Base-by-base conservation (phyloP, 305 asterid genomes). In the Fraxinus baroniana region DNA sequence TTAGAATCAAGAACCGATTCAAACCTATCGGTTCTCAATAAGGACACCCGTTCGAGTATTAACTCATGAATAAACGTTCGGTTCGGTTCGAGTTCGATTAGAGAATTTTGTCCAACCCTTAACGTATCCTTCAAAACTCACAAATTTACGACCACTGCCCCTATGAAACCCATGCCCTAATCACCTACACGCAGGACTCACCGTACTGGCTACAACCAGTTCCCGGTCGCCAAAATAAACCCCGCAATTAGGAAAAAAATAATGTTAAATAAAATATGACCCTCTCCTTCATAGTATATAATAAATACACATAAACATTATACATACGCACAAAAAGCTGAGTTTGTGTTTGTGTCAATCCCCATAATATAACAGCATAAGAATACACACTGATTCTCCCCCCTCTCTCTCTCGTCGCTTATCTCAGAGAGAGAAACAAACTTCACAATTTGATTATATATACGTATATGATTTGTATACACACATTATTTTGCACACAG, bases 401-500 rank as follows among this genome's bases (percentile, higher is more conserved):
- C 79, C 83, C 49, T 80, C 78, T 73, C 70, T 49, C 72, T 82
- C 30, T 41, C 12, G 46, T 44, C 81, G 41, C 76, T 70, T 28
- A 28, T 70, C 41, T 30, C 35, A 55, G 24, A 7, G 71, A 3
- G 72, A 71, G 41, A 71, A 32, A 15, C 13, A 71, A 71, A 83
- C 87, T 82, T 77, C 24, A 52, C 76, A 78, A 64, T 78, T 76
- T 71, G 70, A 57, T 24, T 80, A 81, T 49, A 77, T 79, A 83
- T 52, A 70, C 68, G 76, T 74, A 77, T 76, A 49, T 44, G 68
- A 46, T 68, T 81, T 84, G 72, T 80, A 79, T 30, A 81, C 83
- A 79, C 79, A 78, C 88, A 81, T 84, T 86, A 68, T 74, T 81
- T 76, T 75, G 78, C 41, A 0, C 79, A 83, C 83, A 79, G 89